Evolutionary conservation across 1,284 basidiomycete genomes (phyloP), one percentile per base, ranked within the genome.

Genomic region (Neonothopanus nambi): DNA sequence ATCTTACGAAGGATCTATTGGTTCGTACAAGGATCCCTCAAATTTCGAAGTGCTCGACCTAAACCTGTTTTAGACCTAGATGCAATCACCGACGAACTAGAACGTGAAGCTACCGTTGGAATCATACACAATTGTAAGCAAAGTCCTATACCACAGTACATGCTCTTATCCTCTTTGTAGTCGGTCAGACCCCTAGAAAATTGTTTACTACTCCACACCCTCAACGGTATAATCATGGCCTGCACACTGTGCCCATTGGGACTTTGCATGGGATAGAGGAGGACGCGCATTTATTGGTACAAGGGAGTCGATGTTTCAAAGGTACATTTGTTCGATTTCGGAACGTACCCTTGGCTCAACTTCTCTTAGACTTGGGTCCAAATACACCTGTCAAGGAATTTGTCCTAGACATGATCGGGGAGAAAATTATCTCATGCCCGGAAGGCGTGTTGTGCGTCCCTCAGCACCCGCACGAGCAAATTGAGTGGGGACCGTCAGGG

Each of bases 1-100:
- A 39, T 96, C 93, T 30, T 98, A 98, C 65, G 93, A 96, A 61
- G 93, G 94, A 3, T 87, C 91, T 0, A 91, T 98, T 58, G 88
- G 91, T 85, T 53, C 30, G 41, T n/a, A 73, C 13, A 26, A 54
- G 57, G 33, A 2, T 55, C 20, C 39, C 18, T 26, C 33, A 38
- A 44, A 23, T 39, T 37, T 39, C n/a, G 30, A 33, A 33, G 2
- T 13, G 36, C 36, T 12, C 45, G 30, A 17, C 18, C 43, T 30
- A 45, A 36, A 13, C 28, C 38, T 18, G 12, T n/a, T 38, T 38
- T 48, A 93, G 93, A 95, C 65, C 71, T 96, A 15, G 93, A 95
- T 66, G 71, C 79, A 1, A 95, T 97, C 56, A 84, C 84, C 11
- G 90, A 96, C 63, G 85, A 93, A 43, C 74, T 91, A 20, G 93